Base-by-base conservation (phyloP, 2,329 filamentous ascomycete species). In the Aureobasidium lini region DNA sequence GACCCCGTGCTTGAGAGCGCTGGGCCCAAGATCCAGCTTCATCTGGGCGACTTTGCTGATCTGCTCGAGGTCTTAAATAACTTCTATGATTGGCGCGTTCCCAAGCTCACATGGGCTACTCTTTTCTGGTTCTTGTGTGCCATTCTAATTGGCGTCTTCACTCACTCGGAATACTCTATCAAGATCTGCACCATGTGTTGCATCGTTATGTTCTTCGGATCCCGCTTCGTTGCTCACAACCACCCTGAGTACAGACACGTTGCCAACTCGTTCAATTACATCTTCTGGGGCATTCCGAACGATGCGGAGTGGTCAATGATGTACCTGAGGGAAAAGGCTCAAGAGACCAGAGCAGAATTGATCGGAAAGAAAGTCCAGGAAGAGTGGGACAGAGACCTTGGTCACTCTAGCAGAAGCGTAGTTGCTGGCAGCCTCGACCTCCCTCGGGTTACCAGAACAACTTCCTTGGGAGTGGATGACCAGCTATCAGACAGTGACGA, bases 271-370 rank as follows among this genome's bases (percentile, higher is more conserved):
- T 63, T 73, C 28, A 67, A 69, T 47, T 75, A 71, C 69, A 63
- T 70, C 4, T 69, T 73, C 43, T 75, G 72, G 73, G 70, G 71
- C 47, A 71, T 75, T 31, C 73, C 73, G 2, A 73, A 71, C 5
- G 65, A 75, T 58, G 67, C 68, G 0, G 66, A 70, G 52, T 69
- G 69, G 69, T 66, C 68, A 1, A 68, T 71, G 54, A 62, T 62
- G 32, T 70, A 71, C 47, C 60, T 72, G 7, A 63, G 67, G 28
- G 61, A 63, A 10, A 62, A 68, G 58, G 69, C 69, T 6, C 66
- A 70, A 48, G 60, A 65, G 16, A 66, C 61, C 3, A 66, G 68
- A 29, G 64, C 66, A 37, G 36, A 60, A 8, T 28, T 68, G 4
- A 67, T 68, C 15, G 62, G 49, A 36, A 60, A 62, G n/a, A 61